These are phyloP conservation scores for Crucihimalaya himalaica DNA, from an alignment of 345 rosid genomes.

Conservation along the genomic window DNA sequence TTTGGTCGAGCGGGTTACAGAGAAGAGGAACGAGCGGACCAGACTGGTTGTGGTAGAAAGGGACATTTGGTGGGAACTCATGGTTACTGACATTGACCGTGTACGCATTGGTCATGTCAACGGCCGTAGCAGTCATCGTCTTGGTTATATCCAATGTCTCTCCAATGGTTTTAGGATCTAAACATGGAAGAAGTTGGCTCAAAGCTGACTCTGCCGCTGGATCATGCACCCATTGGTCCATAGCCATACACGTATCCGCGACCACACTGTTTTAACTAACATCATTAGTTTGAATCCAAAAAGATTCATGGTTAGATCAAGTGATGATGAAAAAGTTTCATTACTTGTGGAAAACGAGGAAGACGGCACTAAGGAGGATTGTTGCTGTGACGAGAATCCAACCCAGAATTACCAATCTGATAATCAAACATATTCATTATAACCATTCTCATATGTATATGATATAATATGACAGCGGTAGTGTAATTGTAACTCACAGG, in stretches of 20 bases:
- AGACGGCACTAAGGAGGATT: constrained; percentile 48
- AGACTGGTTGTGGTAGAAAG: constrained; percentile 65
- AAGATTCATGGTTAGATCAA: background rate
- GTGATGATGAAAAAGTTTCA: constrained; percentile 9
- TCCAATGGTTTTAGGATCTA: constrained; percentile 55
- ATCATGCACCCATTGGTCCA: constrained; percentile 76
- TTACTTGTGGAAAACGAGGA: constrained; percentile 64
- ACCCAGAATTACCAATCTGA: constrained; percentile 52
- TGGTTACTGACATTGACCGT: constrained; percentile 53
- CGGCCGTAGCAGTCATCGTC: constrained; percentile 46
- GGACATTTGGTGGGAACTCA: constrained; percentile 45
- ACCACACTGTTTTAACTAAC: constrained; percentile 44
- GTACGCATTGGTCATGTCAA: constrained; percentile 47
- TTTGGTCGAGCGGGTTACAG: constrained; percentile 60
- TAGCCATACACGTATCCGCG: constrained; percentile 74
- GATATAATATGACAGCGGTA: background rate
- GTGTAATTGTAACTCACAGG: constrained; percentile 46
- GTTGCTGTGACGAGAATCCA: constrained; percentile 59
- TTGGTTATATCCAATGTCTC: constrained; percentile 50
- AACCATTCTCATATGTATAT: background rate
- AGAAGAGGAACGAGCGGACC: constrained; percentile 65
- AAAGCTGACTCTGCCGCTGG: constrained; percentile 70
- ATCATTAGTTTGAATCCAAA: background rate
- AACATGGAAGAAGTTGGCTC: constrained; percentile 68
- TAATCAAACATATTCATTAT: background rate